Base-by-base conservation (phyloP, 352 stramenopile species). In the Globisporangium camurandrum region DNA sequence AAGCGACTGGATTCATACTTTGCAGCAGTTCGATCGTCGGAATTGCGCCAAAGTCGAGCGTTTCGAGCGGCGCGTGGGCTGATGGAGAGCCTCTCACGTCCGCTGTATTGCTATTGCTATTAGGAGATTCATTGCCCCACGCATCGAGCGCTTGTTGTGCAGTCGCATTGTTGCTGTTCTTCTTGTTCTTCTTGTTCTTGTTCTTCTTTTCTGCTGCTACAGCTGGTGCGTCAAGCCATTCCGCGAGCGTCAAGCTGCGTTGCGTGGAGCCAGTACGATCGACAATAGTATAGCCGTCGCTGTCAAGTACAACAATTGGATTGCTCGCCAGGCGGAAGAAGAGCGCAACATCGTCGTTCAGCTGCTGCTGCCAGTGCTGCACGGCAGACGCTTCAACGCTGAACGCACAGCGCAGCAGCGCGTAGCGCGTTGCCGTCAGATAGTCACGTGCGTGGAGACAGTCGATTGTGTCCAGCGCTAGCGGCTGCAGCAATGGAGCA, bases 11-110 rank as follows among this genome's bases (percentile, higher is more conserved):
- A 0, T 65, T 52, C 7, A 88, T 57, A 53, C 56, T 67, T 2
- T 66, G 49, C 4, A 88, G 56, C 22, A 88, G 22, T 33, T 83
- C 61, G 1, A 86, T 20, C 16, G 68, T 72, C 0, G 62, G 52
- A 27, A 88, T 72, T 10, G 75, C 61, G 0, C 73, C 71, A 40
- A 82, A 86, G 52, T 86, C 76, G n/a, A 88, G 48, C 0, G 71
- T 79, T 27, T 39, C 31, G 28, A 70, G 39, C 17, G 60, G 59
- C 7, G 16, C 36, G 17, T 41, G 8, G 20, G 36, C 12, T 40
- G 36, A 16, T 2, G 53, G 16, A n/a, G n/a, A n/a, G n/a, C n/a
- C n/a, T n/a, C n/a, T n/a, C n/a, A n/a, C n/a, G n/a, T n/a, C 17
- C 20, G 6, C 42, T 23, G 54, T 28, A 14, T 12, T 49, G 34